Percentiles rank a stretch among this genome's conserved stretches.
phyloP scores from a whole-genome alignment of 768 basidiomycete species.

The Chalciporus pseudorubinellus region DNA sequence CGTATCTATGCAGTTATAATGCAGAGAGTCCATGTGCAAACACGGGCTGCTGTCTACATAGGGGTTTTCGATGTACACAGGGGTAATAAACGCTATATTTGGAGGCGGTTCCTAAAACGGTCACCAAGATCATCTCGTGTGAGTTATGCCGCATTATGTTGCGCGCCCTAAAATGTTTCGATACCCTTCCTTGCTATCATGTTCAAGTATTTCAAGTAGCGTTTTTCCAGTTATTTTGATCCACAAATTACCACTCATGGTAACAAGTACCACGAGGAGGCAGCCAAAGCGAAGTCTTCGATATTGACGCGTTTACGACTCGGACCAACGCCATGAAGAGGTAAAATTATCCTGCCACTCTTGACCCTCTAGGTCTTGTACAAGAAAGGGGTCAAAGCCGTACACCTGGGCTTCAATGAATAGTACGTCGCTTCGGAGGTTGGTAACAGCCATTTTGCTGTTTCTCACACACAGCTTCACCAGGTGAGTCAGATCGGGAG shows the following conservation, averaged over 20 bases:
- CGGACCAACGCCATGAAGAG: background rate
- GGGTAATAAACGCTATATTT: background rate
- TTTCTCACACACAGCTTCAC: conserved; percentile 34
- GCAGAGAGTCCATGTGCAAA: too few relatives aligned
- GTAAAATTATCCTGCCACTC: background rate
- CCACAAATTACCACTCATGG: background rate
- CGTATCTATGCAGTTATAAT: background rate
- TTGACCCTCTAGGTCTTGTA: background rate
- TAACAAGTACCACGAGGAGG: background rate
- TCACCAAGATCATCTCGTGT: background rate
- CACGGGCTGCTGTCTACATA: too few relatives aligned
- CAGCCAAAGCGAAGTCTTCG: background rate
- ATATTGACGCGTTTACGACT: background rate
- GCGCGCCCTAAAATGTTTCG: background rate
- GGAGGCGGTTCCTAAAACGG: background rate
- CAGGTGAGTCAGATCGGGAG: conserved; percentile 28
- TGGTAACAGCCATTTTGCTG: conserved; percentile 2
- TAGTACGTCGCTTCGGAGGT: conserved; percentile 10
- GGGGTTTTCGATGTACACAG: background rate
- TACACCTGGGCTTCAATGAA: background rate
- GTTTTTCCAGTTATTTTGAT: background rate
- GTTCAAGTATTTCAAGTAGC: background rate
- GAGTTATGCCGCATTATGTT: background rate
- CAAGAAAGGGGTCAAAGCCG: background rate
- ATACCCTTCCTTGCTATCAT: background rate